phyloP scores from a whole-genome alignment of 2,329 filamentous ascomycete genomes.

The Fusarium burgessii region DNA sequence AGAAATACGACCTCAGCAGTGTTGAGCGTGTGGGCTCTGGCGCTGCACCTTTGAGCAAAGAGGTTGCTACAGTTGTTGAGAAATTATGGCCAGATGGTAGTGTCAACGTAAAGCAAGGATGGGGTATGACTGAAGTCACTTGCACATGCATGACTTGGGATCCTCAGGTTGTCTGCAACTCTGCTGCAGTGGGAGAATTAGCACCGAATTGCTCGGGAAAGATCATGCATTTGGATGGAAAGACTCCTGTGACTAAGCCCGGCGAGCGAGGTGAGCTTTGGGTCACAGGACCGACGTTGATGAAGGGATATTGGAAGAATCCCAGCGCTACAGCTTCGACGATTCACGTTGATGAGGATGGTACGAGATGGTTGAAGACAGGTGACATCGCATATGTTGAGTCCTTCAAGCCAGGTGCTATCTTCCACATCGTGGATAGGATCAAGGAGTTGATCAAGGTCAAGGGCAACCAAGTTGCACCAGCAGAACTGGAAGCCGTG shows the following conservation, averaged over 20 bases:
- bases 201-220: conserved; percentile 63
- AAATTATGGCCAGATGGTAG: conserved; percentile 61
- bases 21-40: conserved; percentile 71
- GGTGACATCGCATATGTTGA: conserved; percentile 79
- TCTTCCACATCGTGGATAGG: conserved; percentile 76
- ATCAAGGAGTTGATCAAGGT: conserved; percentile 74
- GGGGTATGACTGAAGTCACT: conserved; percentile 89
- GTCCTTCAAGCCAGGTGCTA: conserved; percentile 60
- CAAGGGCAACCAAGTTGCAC: conserved; percentile 80
- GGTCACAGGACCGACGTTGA: conserved; percentile 77
- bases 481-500: conserved; percentile 80
- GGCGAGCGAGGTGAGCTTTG: conserved; percentile 77
- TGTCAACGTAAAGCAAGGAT: conserved; percentile 71
- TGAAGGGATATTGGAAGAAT: conserved; percentile 82
- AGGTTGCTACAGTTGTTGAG: conserved; percentile 59
- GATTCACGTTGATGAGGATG: conserved; percentile 57
- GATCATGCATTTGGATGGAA: conserved; percentile 69
- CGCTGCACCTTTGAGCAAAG: conserved; percentile 73
- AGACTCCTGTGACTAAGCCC: conserved; percentile 58
- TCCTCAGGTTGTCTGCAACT: conserved; percentile 62
- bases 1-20: conserved; percentile 76
- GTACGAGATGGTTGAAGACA: conserved; percentile 76
- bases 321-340: conserved; percentile 74
- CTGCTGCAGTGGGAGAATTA: conserved; percentile 48
- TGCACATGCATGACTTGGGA: conserved; percentile 77